Conservation (phyloP, 2,329 filamentous ascomycete genomes). For the Colletotrichum tropicicola region DNA sequence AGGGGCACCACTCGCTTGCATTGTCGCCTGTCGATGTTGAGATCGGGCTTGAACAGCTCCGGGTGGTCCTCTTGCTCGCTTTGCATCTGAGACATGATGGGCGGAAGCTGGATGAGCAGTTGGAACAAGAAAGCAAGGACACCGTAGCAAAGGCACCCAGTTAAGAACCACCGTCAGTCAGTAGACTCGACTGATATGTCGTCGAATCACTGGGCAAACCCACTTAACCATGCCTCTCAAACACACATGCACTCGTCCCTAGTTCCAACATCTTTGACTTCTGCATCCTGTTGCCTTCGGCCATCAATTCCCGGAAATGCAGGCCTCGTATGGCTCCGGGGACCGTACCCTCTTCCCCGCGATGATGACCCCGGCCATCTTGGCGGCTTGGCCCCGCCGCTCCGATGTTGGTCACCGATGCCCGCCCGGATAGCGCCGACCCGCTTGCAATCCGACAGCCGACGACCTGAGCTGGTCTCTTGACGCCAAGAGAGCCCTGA, state of each 20-base stretch:
- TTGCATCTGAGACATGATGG: conserved; percentile 28
- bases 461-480: neutral
- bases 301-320: neutral
- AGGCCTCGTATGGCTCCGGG: neutral
- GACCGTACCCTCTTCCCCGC: neutral
- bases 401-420: neutral
- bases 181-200: no score
- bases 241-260: no score
- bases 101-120: neutral
- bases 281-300: neutral
- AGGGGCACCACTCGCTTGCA: conserved; percentile 29
- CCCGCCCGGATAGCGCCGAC: neutral
- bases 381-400: neutral
- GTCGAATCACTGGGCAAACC: no score
- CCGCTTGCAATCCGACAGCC: neutral
- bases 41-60: conserved; percentile 31
- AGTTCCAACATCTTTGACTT: neutral
- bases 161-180: neutral
- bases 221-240: no score
- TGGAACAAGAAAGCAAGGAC: no score
- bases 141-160: no score
- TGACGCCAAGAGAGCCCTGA: no score
- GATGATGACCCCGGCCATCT: neutral
- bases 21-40: conserved; percentile 27
- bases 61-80: conserved; percentile 31